phyloP scores from a whole-genome alignment of 768 basidiomycete genomes.

The Leucocoprinus sp. region DNA sequence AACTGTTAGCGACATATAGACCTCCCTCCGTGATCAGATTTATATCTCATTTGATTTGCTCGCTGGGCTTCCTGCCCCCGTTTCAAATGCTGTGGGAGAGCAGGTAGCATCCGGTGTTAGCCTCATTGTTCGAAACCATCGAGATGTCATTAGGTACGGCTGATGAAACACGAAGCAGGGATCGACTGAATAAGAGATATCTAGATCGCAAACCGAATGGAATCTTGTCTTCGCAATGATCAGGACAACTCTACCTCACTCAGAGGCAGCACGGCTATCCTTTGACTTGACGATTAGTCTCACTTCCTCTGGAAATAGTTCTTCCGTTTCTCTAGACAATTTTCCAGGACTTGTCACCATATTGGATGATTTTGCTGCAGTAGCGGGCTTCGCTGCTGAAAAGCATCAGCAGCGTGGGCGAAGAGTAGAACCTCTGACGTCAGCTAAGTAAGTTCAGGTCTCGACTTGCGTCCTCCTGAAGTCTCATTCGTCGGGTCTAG shows the following conservation, averaged over 20 bases:
- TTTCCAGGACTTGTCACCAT: constrained; percentile 71
- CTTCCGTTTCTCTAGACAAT: constrained; percentile 67
- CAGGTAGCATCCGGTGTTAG: constrained; percentile 83
- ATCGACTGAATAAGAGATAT: constrained; percentile 3
- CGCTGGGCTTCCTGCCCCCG: constrained; percentile 63
- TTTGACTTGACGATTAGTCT: constrained; percentile 71
- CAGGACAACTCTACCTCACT: constrained; percentile 75
- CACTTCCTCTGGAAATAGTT: constrained; percentile 51
- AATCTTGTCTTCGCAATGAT: constrained; percentile 84
- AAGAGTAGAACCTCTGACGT: constrained; percentile 39
- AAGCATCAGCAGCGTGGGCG: constrained; percentile 47
- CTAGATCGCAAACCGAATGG: constrained; percentile 91
- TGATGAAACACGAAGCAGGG: not conserved
- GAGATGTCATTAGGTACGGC: constrained; percentile 56
- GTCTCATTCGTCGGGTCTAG: constrained; percentile 27
- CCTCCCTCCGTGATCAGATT: constrained; percentile 82
- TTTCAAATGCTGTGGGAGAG: constrained; percentile 83
- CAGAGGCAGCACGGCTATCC: constrained; percentile 80
- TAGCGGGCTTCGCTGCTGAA: constrained; percentile 54
- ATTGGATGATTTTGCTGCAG: constrained; percentile 79
- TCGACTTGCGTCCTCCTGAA: constrained; percentile 4
- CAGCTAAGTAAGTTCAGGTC: constrained; percentile 37
- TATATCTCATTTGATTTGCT: constrained; percentile 91
- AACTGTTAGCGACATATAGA: constrained; percentile 32
- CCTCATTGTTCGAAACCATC: constrained; percentile 70